These are phyloP conservation scores for Ogataea pini DNA, from an alignment of 805 yeast species.

Conservation along the genomic window DNA sequence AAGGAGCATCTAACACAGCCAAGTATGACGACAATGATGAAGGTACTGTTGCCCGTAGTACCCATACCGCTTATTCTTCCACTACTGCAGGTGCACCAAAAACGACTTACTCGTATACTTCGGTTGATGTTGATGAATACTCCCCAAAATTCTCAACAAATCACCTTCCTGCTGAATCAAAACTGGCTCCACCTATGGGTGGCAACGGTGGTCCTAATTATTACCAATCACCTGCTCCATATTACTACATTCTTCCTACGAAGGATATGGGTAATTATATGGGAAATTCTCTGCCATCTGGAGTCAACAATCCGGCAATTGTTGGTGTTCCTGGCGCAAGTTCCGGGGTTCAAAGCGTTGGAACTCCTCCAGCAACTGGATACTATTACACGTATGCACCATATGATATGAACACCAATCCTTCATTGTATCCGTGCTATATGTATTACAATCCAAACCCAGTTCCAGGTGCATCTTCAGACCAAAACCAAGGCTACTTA, in stretches of 20 bases:
- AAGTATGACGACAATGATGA: conserved; percentile 25
- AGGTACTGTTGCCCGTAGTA: conserved; percentile 25
- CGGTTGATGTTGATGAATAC: conserved; percentile 30
- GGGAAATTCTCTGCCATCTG: conserved; percentile 18
- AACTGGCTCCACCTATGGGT: conserved; percentile 14
- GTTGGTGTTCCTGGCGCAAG: conserved; percentile 15
- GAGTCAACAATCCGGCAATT: conserved; percentile 16
- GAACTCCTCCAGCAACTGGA: conserved; percentile 26
- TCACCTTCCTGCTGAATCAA: conserved; percentile 12
- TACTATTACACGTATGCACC: conserved; percentile 33
- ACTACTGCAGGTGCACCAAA: conserved; percentile 30
- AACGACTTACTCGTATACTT: conserved; percentile 31
- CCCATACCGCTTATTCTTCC: conserved; percentile 29
- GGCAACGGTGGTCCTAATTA: conserved; percentile 19
- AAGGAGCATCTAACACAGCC: conserved; percentile 9
- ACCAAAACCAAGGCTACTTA: conserved; percentile 16
- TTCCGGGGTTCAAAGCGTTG: conserved; percentile 19
- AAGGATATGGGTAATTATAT: conserved; percentile 27
- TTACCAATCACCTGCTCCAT: conserved; percentile 28
- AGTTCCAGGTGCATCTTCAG: conserved; percentile 23
- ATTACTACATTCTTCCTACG: conserved; percentile 32
- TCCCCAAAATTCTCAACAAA: conserved; percentile 17
- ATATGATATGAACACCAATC: conserved; percentile 25
- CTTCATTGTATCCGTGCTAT: conserved; percentile 34
- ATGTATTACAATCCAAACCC: conserved; percentile 33